Conservation (phyloP, 305 asterid genomes). For the Fraxinus paxiana region DNA sequence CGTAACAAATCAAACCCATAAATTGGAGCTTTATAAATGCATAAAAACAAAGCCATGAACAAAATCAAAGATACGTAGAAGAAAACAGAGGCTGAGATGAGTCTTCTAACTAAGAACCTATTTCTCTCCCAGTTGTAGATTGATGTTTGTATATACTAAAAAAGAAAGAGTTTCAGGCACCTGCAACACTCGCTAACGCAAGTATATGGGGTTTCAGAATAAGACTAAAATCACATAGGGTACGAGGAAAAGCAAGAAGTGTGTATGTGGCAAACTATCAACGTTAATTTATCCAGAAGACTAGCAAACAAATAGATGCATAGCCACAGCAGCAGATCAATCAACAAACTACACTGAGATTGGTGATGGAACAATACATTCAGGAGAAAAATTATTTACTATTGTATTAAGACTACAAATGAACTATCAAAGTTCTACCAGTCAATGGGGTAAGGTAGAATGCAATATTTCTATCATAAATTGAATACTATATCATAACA, state of each 20-base stretch:
- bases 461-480: conserved; percentile 19
- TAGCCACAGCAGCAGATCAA: conserved; percentile 4
- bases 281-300: conserved; percentile 3
- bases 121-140: neutral
- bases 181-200: neutral
- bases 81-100: neutral
- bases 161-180: neutral
- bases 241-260: neutral
- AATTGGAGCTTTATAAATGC: neutral
- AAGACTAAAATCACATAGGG: neutral
- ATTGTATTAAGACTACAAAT: neutral
- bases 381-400: neutral
- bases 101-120: neutral
- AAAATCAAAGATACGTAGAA: neutral
- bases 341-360: conserved; percentile 16
- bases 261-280: neutral
- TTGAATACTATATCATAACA: neutral
- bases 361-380: neutral
- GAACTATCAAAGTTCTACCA: neutral
- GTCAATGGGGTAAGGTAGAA: neutral
- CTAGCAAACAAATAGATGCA: neutral
- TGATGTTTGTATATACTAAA: neutral
- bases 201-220: neutral
- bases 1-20: neutral
- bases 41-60: neutral